Conservation (phyloP, 2,329 filamentous ascomycete genomes). For the Xylogone sp. region DNA sequence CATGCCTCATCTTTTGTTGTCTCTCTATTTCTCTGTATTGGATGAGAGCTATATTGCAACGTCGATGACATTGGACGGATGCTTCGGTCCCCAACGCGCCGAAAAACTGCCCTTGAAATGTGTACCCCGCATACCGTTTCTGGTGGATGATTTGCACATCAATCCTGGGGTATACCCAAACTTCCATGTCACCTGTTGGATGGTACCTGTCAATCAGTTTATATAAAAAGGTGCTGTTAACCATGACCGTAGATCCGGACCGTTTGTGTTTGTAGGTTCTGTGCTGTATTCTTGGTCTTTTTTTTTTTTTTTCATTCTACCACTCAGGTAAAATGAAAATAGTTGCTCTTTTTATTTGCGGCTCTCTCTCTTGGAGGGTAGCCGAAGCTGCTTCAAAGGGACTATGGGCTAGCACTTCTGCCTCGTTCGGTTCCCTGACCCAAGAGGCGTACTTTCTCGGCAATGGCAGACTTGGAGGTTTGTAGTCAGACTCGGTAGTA, state of each 20-base stretch:
- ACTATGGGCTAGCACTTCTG: conserved; percentile 14
- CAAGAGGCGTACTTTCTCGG: conserved; percentile 40
- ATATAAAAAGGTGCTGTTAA: neutral
- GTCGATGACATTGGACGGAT: neutral
- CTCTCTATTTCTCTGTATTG: neutral
- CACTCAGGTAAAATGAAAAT: neutral
- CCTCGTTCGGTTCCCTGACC: conserved; percentile 19
- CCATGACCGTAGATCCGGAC: neutral
- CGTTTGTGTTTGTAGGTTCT: neutral
- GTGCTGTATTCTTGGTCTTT: too few species aligned
- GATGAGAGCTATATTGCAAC: neutral
- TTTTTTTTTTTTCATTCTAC: neutral
- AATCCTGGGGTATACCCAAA: neutral
- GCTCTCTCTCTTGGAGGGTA: neutral
- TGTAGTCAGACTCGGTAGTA: conserved; percentile 2
- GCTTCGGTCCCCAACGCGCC: neutral
- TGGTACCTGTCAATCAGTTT: neutral
- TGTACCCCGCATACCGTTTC: neutral
- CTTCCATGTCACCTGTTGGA: neutral
- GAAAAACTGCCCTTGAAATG: neutral
- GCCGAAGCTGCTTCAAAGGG: neutral
- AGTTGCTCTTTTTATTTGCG: neutral
- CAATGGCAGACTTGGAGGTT: conserved; percentile 43
- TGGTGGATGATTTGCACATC: neutral
- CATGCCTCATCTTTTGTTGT: neutral